Conservation (phyloP, 306 rosid species). For the Corylus avellana region DNA sequence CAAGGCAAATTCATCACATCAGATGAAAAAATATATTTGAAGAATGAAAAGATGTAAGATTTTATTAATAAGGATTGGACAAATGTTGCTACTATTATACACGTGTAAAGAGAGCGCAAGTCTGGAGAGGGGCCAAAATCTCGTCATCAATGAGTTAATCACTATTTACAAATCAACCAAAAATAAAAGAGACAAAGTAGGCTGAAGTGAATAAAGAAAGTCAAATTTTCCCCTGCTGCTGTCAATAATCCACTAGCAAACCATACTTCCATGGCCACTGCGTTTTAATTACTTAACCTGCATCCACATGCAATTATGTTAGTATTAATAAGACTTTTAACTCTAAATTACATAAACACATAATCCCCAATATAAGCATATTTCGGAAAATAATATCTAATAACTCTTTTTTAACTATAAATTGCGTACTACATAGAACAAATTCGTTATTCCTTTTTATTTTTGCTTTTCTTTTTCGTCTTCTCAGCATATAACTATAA, state of each 20-base stretch:
- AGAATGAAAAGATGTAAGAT: background rate
- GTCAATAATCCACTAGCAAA: slow-evolving; percentile 25
- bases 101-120: background rate
- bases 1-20: too few relatives aligned
- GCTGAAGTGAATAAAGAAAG: slow-evolving; percentile 3
- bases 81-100: background rate
- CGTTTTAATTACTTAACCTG: slow-evolving; percentile 35
- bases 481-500: too few relatives aligned
- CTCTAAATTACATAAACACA: background rate
- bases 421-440: too few relatives aligned
- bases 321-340: too few relatives aligned
- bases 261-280: slow-evolving; percentile 16
- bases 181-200: background rate
- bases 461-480: too few relatives aligned
- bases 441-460: too few relatives aligned
- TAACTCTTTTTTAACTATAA: too few relatives aligned
- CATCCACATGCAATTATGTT: slow-evolving; percentile 19
- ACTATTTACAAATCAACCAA: background rate
- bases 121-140: background rate
- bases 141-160: background rate
- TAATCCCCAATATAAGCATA: background rate
- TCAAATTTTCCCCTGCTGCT: background rate
- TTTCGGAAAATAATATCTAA: background rate
- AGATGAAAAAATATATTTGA: too few relatives aligned
- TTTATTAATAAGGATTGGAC: slow-evolving; percentile 1